phyloP scores from a whole-genome alignment of 2,329 filamentous ascomycete species.

The Fusarium sp. region DNA sequence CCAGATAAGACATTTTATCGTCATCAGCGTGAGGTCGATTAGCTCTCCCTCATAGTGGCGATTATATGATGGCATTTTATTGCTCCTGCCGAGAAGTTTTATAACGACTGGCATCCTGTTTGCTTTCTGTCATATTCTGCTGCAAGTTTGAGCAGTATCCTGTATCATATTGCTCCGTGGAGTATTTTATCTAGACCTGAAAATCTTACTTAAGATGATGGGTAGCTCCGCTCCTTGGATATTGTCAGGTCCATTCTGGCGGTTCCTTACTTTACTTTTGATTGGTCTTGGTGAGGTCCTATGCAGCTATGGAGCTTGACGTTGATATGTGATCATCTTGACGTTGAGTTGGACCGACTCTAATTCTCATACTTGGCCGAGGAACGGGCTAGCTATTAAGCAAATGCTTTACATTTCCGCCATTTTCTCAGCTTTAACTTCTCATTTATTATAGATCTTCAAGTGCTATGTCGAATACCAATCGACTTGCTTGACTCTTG shows the following conservation, averaged over 20 bases:
- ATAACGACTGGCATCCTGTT: no score
- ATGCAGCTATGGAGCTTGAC: background rate
- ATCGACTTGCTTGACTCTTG: no score
- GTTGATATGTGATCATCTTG: background rate
- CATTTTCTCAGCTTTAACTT: fast-evolving
- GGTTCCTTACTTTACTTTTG: background rate
- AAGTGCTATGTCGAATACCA: background rate
- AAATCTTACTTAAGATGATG: background rate
- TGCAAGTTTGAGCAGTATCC: background rate
- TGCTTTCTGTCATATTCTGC: background rate
- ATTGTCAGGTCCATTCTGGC: background rate
- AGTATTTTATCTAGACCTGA: background rate
- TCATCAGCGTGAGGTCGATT: background rate
- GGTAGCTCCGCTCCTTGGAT: background rate
- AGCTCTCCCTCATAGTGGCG: background rate
- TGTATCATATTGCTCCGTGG: background rate
- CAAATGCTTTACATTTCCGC: background rate
- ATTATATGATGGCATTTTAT: no score
- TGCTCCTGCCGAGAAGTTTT: fast-evolving
- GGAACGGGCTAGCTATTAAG: background rate
- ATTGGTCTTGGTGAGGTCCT: background rate
- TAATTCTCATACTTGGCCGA: background rate
- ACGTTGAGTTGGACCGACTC: background rate
- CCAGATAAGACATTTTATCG: background rate
- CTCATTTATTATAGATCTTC: fast-evolving